Evolutionary conservation across 1,284 basidiomycete genomes (phyloP).

Genomic region (Macrocystidia cucumis): DNA sequence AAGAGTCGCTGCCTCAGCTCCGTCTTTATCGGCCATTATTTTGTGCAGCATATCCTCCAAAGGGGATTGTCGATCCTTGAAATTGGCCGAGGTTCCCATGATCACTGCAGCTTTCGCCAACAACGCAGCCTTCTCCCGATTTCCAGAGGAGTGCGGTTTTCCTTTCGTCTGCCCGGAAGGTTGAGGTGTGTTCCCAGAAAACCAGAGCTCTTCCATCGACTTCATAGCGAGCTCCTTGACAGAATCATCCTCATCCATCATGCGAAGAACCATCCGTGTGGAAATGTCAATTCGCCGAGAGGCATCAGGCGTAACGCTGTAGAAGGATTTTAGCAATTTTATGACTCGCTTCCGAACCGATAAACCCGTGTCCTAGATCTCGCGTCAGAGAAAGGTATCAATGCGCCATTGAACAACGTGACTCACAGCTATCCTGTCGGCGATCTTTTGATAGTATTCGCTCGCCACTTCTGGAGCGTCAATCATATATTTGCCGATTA

Average conservation of each 20-base stretch:
- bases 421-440: conserved; percentile 80
- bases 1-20: conserved; percentile 41
- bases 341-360: conserved; percentile 93
- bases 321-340: conserved; percentile 85
- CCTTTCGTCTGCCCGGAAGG: conserved; percentile 27
- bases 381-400: conserved; percentile 6
- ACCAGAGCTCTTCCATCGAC: conserved; percentile 88
- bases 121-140: conserved; percentile 42
- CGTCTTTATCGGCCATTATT: conserved; percentile 61
- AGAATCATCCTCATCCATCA: conserved; percentile 88
- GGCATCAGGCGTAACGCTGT: conserved; percentile 53
- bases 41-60: conserved; percentile 81
- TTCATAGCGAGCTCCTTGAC: conserved; percentile 90
- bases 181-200: conserved; percentile 30
- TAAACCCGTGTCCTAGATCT: conserved; percentile 77
- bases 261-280: conserved; percentile 74
- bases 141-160: conserved; percentile 19
- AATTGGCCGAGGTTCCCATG: conserved; percentile 77
- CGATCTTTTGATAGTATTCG: conserved; percentile 82
- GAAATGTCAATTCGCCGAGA: conserved; percentile 74
- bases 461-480: conserved; percentile 78
- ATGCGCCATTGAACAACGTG: background rate
- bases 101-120: conserved; percentile 68
- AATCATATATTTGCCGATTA: conserved; percentile 93
- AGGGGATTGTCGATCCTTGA: conserved; percentile 76